These are phyloP conservation scores for Keithomyces neogunnii DNA, from an alignment of 2,329 filamentous ascomycete genomes.

Conservation along the genomic window DNA sequence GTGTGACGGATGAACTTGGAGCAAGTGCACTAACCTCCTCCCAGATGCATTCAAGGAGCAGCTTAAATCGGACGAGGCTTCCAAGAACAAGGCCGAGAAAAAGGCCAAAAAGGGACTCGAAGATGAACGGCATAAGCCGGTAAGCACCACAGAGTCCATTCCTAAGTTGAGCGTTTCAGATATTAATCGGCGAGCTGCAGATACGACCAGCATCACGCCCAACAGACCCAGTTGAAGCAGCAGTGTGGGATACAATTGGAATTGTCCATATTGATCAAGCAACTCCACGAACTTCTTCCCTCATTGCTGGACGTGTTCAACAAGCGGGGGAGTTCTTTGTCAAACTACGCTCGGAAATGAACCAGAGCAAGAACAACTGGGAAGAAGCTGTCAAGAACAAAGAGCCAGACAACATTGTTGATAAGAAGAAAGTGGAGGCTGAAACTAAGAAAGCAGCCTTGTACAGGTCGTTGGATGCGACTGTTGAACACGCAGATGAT, in stretches of 20 bases:
- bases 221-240: slow-evolving; percentile 34
- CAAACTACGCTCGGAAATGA: slow-evolving; percentile 38
- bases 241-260: slow-evolving; percentile 45
- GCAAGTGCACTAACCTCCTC: background rate
- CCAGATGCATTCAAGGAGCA: slow-evolving; percentile 36
- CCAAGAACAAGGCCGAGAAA: slow-evolving; percentile 36
- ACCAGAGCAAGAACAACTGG: slow-evolving; percentile 35
- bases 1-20: background rate
- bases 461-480: slow-evolving; percentile 42
- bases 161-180: background rate
- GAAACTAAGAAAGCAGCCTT: slow-evolving; percentile 39
- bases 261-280: slow-evolving; percentile 38
- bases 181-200: slow-evolving; percentile 10
- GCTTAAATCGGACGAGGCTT: slow-evolving; percentile 35
- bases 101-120: slow-evolving; percentile 35
- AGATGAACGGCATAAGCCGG: slow-evolving; percentile 30
- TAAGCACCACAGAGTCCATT: slow-evolving; percentile 14
- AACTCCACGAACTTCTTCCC: slow-evolving; percentile 25
- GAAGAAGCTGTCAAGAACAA: slow-evolving; percentile 36
- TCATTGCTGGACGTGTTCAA: slow-evolving; percentile 40
- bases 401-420: slow-evolving; percentile 24
- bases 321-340: slow-evolving; percentile 42
- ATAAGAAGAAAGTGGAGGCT: slow-evolving; percentile 31
- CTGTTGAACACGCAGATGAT: slow-evolving; percentile 44
- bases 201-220: slow-evolving; percentile 36